These are phyloP conservation scores for Scenedesmus sp. DNA, from an alignment of 163 green algal species.

Conservation along the genomic window DNA sequence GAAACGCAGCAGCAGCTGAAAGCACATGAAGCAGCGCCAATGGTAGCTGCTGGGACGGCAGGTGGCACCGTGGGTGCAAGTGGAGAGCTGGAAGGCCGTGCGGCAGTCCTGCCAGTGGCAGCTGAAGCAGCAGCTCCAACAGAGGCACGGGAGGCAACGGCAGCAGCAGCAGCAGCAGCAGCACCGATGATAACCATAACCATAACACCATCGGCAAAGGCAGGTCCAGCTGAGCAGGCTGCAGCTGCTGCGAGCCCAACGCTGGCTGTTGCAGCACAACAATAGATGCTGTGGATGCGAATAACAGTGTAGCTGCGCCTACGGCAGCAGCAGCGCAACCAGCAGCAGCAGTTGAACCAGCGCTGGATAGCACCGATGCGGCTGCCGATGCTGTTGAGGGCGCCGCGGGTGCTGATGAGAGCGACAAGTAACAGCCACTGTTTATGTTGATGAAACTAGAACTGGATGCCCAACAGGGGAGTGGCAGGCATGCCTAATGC, in stretches of 20 bases:
- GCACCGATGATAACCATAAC: background rate
- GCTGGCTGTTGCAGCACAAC: background rate
- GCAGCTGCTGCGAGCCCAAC: background rate
- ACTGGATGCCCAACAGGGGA: too few relatives aligned
- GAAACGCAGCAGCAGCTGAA: constrained; percentile 1
- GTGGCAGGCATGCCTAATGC: too few relatives aligned
- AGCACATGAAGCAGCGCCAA: background rate
- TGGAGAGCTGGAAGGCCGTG: too few relatives aligned
- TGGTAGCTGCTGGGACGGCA: background rate
- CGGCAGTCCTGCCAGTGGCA: background rate
- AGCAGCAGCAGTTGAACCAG: background rate
- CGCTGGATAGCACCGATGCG: background rate
- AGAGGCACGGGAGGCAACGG: background rate
- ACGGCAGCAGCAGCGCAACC: background rate
- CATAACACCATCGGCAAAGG: background rate
- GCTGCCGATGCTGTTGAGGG: too few relatives aligned
- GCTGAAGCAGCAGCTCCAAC: background rate
- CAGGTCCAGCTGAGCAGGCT: background rate
- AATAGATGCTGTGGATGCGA: background rate
- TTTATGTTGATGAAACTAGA: too few relatives aligned
- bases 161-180: background rate
- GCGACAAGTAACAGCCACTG: too few relatives aligned
- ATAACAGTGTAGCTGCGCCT: background rate
- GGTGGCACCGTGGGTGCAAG: background rate
- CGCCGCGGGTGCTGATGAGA: too few relatives aligned